phyloP scores from a whole-genome alignment of 1,139 yeast species.

The Wickerhamiella pararugosa region DNA sequence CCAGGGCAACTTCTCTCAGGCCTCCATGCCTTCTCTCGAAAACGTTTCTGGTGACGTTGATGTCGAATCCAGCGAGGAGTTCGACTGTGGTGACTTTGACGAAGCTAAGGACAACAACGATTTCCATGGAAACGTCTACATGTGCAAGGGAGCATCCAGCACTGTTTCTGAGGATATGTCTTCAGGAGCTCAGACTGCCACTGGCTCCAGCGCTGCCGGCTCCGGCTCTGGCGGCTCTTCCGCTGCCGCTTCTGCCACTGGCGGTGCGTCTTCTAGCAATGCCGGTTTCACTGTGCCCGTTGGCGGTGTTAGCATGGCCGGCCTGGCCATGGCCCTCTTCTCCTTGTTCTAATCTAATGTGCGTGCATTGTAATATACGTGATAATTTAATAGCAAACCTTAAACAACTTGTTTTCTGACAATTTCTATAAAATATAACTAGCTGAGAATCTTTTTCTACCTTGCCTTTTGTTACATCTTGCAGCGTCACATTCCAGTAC shows the following conservation, averaged over 20 bases:
- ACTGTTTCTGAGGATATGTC: conserved; percentile 32
- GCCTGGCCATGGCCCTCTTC: conserved; percentile 24
- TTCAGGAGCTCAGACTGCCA: conserved; percentile 13
- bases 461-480: too few relatives aligned
- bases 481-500: too few relatives aligned
- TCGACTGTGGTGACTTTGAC: conserved; percentile 69
- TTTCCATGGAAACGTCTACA: conserved; percentile 78
- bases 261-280: conserved; percentile 22
- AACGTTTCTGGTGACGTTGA: conserved; percentile 86
- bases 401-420: background rate
- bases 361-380: background rate
- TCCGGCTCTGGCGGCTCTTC: conserved; percentile 15
- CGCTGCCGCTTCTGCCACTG: conserved; percentile 20
- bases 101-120: conserved; percentile 40
- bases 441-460: conserved; percentile 1
- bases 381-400: conserved; percentile 2
- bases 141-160: conserved; percentile 58
- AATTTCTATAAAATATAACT: background rate
- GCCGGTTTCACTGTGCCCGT: conserved; percentile 19
- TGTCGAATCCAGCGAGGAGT: conserved; percentile 61
- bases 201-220: conserved; percentile 20
- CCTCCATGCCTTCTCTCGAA: conserved; percentile 54
- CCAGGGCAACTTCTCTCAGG: conserved; percentile 66
- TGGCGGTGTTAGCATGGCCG: conserved; percentile 15
- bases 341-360: conserved; percentile 20